A percentile compares a stretch with the other conserved stretches of the same genome.
These are phyloP conservation scores for Myxozyma vanderwaltii DNA, from an alignment of 805 yeast genomes.

Conservation along the genomic window DNA sequence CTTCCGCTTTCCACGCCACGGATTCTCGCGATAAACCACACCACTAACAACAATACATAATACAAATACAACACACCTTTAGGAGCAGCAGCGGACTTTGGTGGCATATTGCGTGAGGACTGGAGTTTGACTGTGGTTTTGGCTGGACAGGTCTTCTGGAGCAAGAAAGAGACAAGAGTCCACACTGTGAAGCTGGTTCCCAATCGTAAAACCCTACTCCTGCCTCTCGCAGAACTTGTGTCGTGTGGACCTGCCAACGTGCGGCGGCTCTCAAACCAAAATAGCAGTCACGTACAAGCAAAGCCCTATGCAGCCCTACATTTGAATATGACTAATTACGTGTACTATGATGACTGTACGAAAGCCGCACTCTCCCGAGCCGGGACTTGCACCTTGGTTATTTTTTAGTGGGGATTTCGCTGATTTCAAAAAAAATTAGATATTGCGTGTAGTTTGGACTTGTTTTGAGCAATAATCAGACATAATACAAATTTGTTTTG, in stretches of 20 bases:
- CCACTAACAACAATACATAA: not conserved
- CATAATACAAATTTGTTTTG: no score
- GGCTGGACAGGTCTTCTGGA: no score
- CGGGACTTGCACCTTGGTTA: no score
- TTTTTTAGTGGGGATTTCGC: not conserved
- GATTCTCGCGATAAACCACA: not conserved
- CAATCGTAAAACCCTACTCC: conserved; percentile 12
- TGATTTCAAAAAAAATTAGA: not conserved
- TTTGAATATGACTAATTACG: not conserved
- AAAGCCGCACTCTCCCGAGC: conserved; percentile 4
- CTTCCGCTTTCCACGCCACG: not conserved
- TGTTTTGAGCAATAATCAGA: no score
- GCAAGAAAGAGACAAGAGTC: conserved; percentile 1
- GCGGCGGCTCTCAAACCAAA: not conserved
- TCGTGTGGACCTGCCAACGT: conserved; percentile 4
- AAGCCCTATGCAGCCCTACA: conserved; percentile 2
- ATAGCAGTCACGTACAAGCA: conserved; percentile 1
- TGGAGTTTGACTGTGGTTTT: not conserved
- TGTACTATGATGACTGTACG: no score
- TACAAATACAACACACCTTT: conserved; percentile 16
- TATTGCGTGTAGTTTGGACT: not conserved
- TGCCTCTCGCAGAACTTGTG: conserved; percentile 1
- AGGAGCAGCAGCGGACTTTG: conserved; percentile 24
- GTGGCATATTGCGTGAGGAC: conserved; percentile 21
- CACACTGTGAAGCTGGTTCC: conserved; percentile 11